Evolutionary conservation across 2,329 filamentous ascomycete species (phyloP).

Genomic region (Aspergillus transmontanensis): DNA sequence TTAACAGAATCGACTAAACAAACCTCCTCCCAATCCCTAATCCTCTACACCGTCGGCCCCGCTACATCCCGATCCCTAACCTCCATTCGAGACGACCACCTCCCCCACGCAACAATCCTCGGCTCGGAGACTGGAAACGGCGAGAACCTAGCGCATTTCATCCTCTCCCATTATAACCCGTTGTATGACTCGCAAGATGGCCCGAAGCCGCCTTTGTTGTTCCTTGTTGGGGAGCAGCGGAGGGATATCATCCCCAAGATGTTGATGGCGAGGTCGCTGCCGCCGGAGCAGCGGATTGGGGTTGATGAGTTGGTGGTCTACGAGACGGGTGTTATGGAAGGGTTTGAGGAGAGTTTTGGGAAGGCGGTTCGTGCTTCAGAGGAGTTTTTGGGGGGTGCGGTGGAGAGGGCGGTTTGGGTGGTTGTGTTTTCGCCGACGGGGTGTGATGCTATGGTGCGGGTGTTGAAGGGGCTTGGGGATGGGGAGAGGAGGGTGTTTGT

Average conservation of each 20-base stretch:
- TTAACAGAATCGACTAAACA: background rate
- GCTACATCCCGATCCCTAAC: constrained; percentile 66
- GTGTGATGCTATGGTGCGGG: constrained; percentile 62
- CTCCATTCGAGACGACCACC: constrained; percentile 46
- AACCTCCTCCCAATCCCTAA: constrained; percentile 28
- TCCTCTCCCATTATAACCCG: constrained; percentile 73
- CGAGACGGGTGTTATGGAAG: constrained; percentile 78
- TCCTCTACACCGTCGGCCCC: constrained; percentile 53
- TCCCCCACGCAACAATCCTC: constrained; percentile 62
- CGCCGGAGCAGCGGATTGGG: constrained; percentile 55
- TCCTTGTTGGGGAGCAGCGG: constrained; percentile 86
- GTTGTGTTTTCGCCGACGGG: constrained; percentile 63
- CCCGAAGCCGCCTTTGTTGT: constrained; percentile 67
- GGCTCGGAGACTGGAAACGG: constrained; percentile 85
- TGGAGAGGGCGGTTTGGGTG: constrained; percentile 35
- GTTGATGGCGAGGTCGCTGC: constrained; percentile 62
- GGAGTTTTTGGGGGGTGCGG: constrained; percentile 42
- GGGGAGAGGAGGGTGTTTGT: constrained; percentile 53
- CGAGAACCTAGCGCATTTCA: constrained; percentile 74
- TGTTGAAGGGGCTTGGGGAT: constrained; percentile 38
- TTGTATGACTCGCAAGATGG: constrained; percentile 18
- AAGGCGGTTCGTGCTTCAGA: constrained; percentile 52
- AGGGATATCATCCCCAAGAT: constrained; percentile 87
- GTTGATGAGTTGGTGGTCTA: constrained; percentile 86
- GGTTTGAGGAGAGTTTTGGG: constrained; percentile 71